phyloP scores from a whole-genome alignment of 305 asterid species.

The Fraxinus latifolia region DNA sequence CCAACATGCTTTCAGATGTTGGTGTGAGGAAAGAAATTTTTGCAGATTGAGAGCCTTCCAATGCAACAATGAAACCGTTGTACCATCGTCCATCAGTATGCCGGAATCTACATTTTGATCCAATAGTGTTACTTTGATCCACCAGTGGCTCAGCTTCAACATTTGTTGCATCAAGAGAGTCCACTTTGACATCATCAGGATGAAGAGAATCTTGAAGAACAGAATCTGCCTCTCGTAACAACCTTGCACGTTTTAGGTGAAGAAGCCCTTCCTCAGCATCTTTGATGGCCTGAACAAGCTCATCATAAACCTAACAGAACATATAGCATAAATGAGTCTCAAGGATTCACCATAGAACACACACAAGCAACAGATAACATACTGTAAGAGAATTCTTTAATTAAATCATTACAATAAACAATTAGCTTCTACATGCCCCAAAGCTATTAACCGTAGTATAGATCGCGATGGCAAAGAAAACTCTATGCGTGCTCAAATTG shows the following conservation, averaged over 20 bases:
- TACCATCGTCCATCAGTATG: conserved; percentile 90
- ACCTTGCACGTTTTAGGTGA: conserved; percentile 72
- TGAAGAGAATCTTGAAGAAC: conserved; percentile 38
- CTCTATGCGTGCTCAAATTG: background rate
- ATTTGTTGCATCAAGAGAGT: conserved; percentile 38
- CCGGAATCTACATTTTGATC: conserved; percentile 96
- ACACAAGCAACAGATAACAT: background rate
- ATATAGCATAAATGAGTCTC: background rate
- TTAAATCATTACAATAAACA: background rate
- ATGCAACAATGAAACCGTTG: conserved; percentile 63
- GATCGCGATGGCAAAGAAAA: conserved; percentile 4
- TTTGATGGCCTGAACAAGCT: conserved; percentile 70
- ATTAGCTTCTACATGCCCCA: background rate
- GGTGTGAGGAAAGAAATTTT: conserved; percentile 74
- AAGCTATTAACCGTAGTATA: background rate
- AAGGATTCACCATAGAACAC: background rate
- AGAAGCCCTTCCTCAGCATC: conserved; percentile 91
- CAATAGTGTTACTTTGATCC: conserved; percentile 51
- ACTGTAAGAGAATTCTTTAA: background rate
- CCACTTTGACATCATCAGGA: conserved; percentile 40
- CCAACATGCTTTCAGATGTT: conserved; percentile 87
- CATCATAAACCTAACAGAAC: conserved; percentile 58
- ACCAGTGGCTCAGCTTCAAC: conserved; percentile 49
- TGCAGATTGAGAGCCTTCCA: conserved; percentile 65
- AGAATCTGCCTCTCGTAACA: conserved; percentile 70